Evolutionary conservation across 768 basidiomycete genomes (phyloP), one percentile per base, ranked within the genome.

Genomic region (Leccinum olivaceopallidum): DNA sequence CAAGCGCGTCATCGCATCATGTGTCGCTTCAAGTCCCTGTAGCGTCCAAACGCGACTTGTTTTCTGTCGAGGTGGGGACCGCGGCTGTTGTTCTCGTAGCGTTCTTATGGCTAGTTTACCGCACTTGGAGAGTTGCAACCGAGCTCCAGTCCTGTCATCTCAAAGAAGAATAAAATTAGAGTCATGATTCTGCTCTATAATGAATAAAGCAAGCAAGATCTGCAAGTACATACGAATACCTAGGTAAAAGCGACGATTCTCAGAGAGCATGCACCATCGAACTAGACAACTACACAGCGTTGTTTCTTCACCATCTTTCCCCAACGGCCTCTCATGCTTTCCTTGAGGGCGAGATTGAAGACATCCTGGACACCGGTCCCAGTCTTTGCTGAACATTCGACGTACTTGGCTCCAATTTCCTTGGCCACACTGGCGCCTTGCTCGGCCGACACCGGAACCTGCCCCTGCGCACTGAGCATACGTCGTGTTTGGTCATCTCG

Each of bases 351-450:
- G 14, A 89, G 82, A 44, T 87, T 81, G 74, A 99, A 98, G 39
- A 98, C 95, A 51, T 95, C 94, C 64, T 92, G 87, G 49, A 98
- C 93, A 53, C 94, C 94, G 16, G 77, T 79, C 5, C 95, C 93
- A n/a, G 86, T 88, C 79, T 96, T 98, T 51, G 95, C 92, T 36
- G 89, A 92, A 75, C 97, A 98, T 74, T 99, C 96, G 62, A 89
- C 81, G 73, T 98, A 99, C 73, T 86, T 83, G 18, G 95, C 95
- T 26, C 95, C 94, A 55, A 99, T 98, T 69, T 95, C 92, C 69
- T 86, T 86, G 26, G 96, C 96, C 26, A 96, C 89, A n/a, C 78
- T 79, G 4, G 79, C 82, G 2, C 96, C 97, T 69, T 94, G 93
- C 63, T 90, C 89, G 4, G 89, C 73, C 1, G 90, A 85, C 63